These are phyloP conservation scores for Saturnispora mendoncae DNA, from an alignment of 805 yeast species.

Conservation along the genomic window DNA sequence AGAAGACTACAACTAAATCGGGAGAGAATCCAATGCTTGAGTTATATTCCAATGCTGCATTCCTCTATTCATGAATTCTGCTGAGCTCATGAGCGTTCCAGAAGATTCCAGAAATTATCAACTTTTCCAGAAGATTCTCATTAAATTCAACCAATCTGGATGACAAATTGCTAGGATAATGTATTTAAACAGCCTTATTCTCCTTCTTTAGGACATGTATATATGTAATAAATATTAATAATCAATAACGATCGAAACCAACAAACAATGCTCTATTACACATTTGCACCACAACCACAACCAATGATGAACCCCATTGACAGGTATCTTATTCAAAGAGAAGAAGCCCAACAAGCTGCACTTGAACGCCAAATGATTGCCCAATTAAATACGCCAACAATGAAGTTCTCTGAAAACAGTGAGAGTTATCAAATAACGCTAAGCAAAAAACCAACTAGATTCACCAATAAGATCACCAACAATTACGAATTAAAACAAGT, in stretches of 20 bases:
- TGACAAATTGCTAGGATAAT: background rate
- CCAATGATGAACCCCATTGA: background rate
- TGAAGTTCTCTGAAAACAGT: conserved; percentile 16
- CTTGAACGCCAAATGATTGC: conserved; percentile 7
- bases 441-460: conserved; percentile 12
- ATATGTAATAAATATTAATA: background rate
- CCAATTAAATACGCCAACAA: conserved; percentile 10
- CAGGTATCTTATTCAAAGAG: background rate
- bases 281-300: background rate
- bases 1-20: conserved; percentile 55
- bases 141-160: background rate
- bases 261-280: conserved; percentile 1
- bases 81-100: background rate
- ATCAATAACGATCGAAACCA: too few species aligned
- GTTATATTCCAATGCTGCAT: conserved; percentile 66
- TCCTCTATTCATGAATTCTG: conserved; percentile 36
- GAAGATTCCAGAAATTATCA: conserved; percentile 8
- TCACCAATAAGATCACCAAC: conserved; percentile 6
- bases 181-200: background rate
- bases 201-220: background rate
- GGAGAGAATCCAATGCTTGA: conserved; percentile 85
- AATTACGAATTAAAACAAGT: conserved; percentile 20
- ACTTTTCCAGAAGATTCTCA: conserved; percentile 3
- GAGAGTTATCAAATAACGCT: conserved; percentile 20
- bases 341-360: conserved; percentile 9